Conservation (phyloP, 305 asterid species). For the Solanum hybrid region DNA sequence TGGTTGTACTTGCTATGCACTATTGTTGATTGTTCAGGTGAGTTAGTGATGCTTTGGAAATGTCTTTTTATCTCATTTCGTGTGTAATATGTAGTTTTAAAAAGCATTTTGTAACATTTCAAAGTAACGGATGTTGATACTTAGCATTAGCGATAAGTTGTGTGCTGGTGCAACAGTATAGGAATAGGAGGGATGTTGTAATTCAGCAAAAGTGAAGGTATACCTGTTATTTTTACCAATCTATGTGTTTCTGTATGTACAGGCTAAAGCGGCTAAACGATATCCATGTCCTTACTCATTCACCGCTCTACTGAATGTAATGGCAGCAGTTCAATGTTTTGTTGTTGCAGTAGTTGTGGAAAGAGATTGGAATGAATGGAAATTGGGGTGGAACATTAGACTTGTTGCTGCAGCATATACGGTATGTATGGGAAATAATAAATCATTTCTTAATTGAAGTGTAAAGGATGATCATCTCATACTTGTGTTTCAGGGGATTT, state of each 20-base stretch:
- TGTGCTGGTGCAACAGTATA: neutral
- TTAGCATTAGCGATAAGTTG: neutral
- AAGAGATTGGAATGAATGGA: constrained; percentile 55
- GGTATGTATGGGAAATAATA: constrained; percentile 19
- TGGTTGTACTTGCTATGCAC: constrained; percentile 38
- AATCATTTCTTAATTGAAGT: neutral
- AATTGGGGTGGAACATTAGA: constrained; percentile 53
- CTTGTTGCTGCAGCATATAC: constrained; percentile 34
- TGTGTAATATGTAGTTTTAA: neutral
- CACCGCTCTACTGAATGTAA: constrained; percentile 44
- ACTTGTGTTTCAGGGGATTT: constrained; percentile 35
- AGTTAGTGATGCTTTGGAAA: neutral
- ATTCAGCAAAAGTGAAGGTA: neutral
- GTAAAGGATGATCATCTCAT: neutral
- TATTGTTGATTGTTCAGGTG: constrained; percentile 58
- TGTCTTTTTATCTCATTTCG: neutral
- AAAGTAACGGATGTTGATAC: neutral
- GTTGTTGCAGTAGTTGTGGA: constrained; percentile 33
- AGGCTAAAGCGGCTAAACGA: constrained; percentile 44
- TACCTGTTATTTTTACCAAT: neutral
- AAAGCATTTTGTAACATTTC: neutral
- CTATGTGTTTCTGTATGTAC: neutral
- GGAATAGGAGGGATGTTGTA: neutral
- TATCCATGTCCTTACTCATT: constrained; percentile 72
- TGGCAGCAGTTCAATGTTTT: constrained; percentile 49